Evolutionary conservation across 2,329 filamentous ascomycete genomes (phyloP), one percentile per base, ranked within the genome.

Genomic region (Colletotrichum acutatum): DNA sequence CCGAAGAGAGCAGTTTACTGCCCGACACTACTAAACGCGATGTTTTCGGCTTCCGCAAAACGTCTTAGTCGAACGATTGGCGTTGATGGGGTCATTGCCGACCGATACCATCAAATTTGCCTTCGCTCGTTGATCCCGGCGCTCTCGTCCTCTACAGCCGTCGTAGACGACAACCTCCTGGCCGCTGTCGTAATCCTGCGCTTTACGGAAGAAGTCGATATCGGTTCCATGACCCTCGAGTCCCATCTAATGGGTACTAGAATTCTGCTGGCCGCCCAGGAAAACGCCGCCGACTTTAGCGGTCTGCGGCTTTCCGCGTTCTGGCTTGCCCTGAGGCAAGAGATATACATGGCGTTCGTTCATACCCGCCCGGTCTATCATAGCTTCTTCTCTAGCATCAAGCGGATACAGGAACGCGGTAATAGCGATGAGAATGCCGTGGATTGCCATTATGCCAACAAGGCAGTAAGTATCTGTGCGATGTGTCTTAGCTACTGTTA

Each of bases 271-370:
- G 78, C 78, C 1, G 79, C 78, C 1, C 79, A 80, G 6, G 76
- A 79, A 32, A 78, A 76, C 46, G 61, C 78, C 3, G 66, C 75
- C 9, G 74, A 79, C 16, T 79, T 80, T n/a, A 78, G 76, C 12
- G 77, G 78, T 6, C 74, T 80, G 3, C 77, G 78, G 0, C 74
- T 78, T 1, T 78, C 79, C 4, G 77, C 78, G 1, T 80, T 80
- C 52, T 80, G 77, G 79, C 74, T 79, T 1, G 79, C 78, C 1
- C 69, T 80, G 2, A 74, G 75, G 8, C 79, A 79, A 56, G 79
- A 80, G 54, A 79, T 80, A 34, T 77, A 80, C 52, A 79, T 79
- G 78, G 77, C 79, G 4, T 79, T 80, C 22, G 76, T 78, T 28
- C 79, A 80, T n/a, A 74, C 75, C 1, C 78, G 79, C 1, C 76